Percentiles rank a stretch among this genome's conserved stretches.
Conservation (phyloP, 345 rosid species). For the Garcia nutans region DNA sequence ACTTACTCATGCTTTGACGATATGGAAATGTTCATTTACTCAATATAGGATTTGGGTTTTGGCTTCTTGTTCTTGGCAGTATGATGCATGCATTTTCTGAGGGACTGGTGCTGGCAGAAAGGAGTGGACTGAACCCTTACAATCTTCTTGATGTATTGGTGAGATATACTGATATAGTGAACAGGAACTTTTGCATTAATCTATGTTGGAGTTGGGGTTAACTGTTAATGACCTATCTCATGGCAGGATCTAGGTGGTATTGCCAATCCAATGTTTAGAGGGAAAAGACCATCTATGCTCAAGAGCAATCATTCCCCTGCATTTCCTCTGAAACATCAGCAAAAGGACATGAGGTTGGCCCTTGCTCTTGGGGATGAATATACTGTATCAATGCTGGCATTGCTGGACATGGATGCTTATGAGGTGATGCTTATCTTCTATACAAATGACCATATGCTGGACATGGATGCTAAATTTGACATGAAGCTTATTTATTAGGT, state of each 20-base stretch:
- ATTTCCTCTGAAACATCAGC: slow-evolving; percentile 89
- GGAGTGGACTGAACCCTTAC: slow-evolving; percentile 70
- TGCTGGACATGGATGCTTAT: slow-evolving; percentile 90
- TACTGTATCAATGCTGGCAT: slow-evolving; percentile 85
- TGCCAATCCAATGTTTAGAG: slow-evolving; percentile 78
- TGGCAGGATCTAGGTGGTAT: slow-evolving; percentile 79
- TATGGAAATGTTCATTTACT: background rate
- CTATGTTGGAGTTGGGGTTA: slow-evolving; percentile 1
- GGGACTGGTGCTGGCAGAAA: slow-evolving; percentile 80
- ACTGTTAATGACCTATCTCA: slow-evolving; percentile 10
- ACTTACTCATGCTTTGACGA: background rate
- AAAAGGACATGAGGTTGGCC: slow-evolving; percentile 93
- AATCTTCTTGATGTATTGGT: slow-evolving; percentile 78
- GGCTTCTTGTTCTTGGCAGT: slow-evolving; percentile 31
- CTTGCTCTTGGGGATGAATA: slow-evolving; percentile 95
- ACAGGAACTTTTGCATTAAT: background rate
- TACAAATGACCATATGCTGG: too few relatives aligned
- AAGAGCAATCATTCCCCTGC: slow-evolving; percentile 64
- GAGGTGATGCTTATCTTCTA: slow-evolving; percentile 52
- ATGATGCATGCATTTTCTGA: slow-evolving; percentile 94
- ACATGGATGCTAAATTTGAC: background rate
- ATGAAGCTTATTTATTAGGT: background rate
- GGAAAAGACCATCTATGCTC: slow-evolving; percentile 85
- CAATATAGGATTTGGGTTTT: background rate
- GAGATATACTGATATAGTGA: slow-evolving; percentile 25